Conservation (phyloP, 164 flowering plant genomes). For the Annona cherimola region DNA sequence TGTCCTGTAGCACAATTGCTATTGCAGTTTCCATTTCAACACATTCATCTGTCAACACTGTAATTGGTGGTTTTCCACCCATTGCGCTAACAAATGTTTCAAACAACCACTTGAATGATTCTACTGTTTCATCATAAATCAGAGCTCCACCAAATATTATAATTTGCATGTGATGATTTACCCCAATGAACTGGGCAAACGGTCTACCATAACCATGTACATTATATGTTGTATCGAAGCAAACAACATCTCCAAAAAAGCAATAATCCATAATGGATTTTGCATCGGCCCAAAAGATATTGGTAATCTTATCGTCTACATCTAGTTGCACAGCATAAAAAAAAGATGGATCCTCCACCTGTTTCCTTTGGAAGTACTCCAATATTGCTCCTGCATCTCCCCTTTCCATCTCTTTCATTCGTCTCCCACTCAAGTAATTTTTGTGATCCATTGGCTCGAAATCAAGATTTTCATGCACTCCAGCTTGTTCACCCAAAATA, state of each 20-base stretch:
- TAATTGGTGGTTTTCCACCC: conserved; percentile 9
- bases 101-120: conserved; percentile 6
- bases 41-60: conserved; percentile 3
- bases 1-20: background rate
- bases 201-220: background rate
- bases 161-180: conserved; percentile 6
- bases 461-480: background rate
- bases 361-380: background rate
- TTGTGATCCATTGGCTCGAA: background rate
- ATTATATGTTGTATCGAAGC: conserved; percentile 2
- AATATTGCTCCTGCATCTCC: conserved; percentile 5
- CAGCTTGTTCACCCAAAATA: background rate
- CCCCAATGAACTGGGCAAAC: conserved; percentile 1
- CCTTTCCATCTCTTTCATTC: background rate
- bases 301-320: conserved; percentile 2
- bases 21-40: conserved; percentile 5
- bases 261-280: conserved; percentile 3
- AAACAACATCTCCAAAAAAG: conserved; percentile 7
- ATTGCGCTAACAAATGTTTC: background rate
- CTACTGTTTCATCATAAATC: background rate
- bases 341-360: conserved; percentile 6
- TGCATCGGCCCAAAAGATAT: conserved; percentile 9
- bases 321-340: conserved; percentile 1
- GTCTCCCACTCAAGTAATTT: background rate
- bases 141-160: conserved; percentile 6